These are phyloP conservation scores for Diversispora epigaea DNA, from an alignment of 192 early-diverging fungal genomes.

Conservation along the genomic window DNA sequence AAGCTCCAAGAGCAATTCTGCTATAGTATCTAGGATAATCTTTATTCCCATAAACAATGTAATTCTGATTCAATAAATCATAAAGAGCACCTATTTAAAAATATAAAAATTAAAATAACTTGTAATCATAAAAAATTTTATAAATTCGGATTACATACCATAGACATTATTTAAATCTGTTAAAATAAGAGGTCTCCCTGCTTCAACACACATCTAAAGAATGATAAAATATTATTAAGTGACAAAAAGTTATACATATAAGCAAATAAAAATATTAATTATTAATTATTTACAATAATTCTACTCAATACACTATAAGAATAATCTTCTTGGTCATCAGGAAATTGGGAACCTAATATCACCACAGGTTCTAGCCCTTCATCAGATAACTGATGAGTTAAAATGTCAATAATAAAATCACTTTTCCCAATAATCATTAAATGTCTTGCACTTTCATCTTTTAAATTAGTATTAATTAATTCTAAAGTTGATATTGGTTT, in stretches of 20 bases:
- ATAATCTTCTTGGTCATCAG: conserved; percentile 30
- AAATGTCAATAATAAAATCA: conserved; percentile 19
- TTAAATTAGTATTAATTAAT: conserved; percentile 22
- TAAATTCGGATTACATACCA: neutral
- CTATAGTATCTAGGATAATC: conserved; percentile 26
- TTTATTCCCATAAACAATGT: conserved; percentile 3
- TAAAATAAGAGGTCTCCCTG: conserved; percentile 25
- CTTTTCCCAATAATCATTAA: conserved; percentile 35
- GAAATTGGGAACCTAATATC: conserved; percentile 29
- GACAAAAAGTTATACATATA: neutral
- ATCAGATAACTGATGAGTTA: conserved; percentile 17
- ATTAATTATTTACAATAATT: conserved; percentile 23
- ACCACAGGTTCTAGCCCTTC: conserved; percentile 5
- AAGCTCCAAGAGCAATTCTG: conserved; percentile 23
- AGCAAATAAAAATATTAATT: neutral
- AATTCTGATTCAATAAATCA: conserved; percentile 33
- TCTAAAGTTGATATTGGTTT: neutral
- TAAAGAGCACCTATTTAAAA: neutral
- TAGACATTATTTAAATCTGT: conserved; percentile 30
- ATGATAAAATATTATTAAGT: conserved; percentile 23
- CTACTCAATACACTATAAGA: conserved; percentile 28
- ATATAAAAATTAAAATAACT: too few relatives aligned
- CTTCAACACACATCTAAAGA: too few relatives aligned
- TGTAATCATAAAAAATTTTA: too few relatives aligned
- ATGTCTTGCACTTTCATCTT: conserved; percentile 27